phyloP scores from a whole-genome alignment of 176 grass and related monocot species.

The Saccharum officinarum region DNA sequence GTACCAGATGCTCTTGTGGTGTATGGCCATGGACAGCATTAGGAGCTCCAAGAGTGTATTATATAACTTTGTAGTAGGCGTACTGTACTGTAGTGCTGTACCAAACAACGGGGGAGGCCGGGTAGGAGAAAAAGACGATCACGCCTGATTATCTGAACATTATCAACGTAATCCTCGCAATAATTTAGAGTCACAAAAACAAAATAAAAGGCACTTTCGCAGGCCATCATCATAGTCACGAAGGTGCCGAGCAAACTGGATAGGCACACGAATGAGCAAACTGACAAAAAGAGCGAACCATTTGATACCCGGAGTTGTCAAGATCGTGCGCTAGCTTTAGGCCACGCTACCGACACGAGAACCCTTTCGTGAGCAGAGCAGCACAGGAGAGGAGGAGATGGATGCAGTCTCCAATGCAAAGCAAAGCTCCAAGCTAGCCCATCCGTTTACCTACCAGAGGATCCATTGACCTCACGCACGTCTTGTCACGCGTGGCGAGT shows the following conservation, averaged over 20 bases:
- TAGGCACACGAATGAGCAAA: background rate
- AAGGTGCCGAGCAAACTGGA: background rate
- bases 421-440: background rate
- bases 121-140: background rate
- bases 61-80: background rate
- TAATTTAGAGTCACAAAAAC: background rate
- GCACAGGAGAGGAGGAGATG: background rate
- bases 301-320: background rate
- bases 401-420: slow-evolving; percentile 1
- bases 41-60: background rate
- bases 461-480: background rate
- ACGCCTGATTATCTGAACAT: background rate
- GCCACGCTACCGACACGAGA: slow-evolving; percentile 25
- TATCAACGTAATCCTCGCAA: background rate
- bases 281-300: slow-evolving; percentile 32
- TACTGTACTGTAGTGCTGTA: background rate
- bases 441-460: background rate
- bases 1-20: background rate
- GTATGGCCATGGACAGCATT: background rate
- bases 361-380: background rate
- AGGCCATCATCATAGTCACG: background rate
- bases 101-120: background rate
- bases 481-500: slow-evolving; percentile 14
- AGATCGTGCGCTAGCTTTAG: background rate
- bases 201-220: background rate